phyloP scores from a whole-genome alignment of 148 eudicot species.

The Cornus florida region DNA sequence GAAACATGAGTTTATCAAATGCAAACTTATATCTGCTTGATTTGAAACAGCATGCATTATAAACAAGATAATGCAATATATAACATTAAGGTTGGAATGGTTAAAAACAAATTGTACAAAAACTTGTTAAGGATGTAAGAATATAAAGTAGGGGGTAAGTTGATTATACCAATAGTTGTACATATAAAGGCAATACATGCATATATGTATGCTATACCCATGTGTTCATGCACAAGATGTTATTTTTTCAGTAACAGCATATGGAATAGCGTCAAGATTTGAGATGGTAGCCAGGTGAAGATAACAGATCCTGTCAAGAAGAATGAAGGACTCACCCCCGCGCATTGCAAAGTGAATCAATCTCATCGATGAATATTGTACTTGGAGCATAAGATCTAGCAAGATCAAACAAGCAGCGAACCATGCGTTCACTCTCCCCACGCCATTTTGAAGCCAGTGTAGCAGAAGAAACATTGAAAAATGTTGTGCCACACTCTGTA shows the following conservation, averaged over 20 bases:
- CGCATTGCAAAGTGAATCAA: slow-evolving; percentile 97
- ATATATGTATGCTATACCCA: not conserved
- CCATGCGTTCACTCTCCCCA: slow-evolving; percentile 99
- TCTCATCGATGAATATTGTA: slow-evolving; percentile 96
- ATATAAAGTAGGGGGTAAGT: too few species aligned
- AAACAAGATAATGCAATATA: too few species aligned
- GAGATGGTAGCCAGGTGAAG: not conserved
- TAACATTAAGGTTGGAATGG: too few species aligned
- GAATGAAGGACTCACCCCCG: slow-evolving; percentile 62
- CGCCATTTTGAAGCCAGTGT: slow-evolving; percentile 99
- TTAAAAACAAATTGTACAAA: too few species aligned
- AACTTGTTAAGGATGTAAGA: too few species aligned
- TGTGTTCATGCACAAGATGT: not conserved
- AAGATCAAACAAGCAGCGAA: slow-evolving; percentile 88
- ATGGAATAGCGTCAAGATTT: not conserved
- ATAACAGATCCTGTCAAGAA: not conserved
- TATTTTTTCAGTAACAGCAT: not conserved
- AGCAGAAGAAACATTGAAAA: slow-evolving; percentile 97
- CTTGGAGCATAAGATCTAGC: slow-evolving; percentile 98
- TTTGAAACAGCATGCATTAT: too few species aligned
- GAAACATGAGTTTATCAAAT: too few species aligned
- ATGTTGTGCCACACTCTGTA: slow-evolving; percentile 96
- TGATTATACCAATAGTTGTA: too few species aligned
- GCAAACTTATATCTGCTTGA: too few species aligned
- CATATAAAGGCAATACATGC: not conserved